Evolutionary conservation across 2,329 filamentous ascomycete genomes (phyloP), one percentile per base, ranked within the genome.

Genomic region (Lomentospora prolificans): DNA sequence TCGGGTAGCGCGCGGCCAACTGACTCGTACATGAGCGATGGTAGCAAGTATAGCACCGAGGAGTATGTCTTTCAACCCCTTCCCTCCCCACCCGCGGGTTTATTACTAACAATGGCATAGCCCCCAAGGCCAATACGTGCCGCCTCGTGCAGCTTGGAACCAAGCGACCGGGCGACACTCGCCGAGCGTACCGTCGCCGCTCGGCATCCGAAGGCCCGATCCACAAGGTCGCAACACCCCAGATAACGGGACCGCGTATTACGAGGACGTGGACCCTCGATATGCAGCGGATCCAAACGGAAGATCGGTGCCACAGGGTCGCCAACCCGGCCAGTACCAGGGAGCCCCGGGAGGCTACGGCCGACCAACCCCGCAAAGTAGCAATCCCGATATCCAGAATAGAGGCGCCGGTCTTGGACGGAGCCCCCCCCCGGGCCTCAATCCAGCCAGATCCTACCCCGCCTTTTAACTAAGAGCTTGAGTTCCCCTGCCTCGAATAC

Each of bases 211-310:
- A 53, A 67, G 66, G 48, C 67, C 51, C 8, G n/a, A 41, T 22
- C 27, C 65, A 41, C 69, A 70, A 30, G 67, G 70, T 14, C 63
- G 69, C 14, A 63, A 64, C 41, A 66, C 64, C 53, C 62, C 61
- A 6, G 66, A 62, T 19, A 59, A 62, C 58, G 67, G 60, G 51
- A 72, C 64, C 62, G 72, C 79, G 59, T 97, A 97, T 71, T 95
- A 95, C 66, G 94, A 97, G 75, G 92, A 97, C 67, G 83, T 96
- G 10, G 90, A 96, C 61, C 90, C 92, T 48, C 87, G 85, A 57
- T 97, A 96, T 65, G 87, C 84, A 31, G 33, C 28, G 3, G 54
- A 56, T 10, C 36, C 33, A 3, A 46, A 17, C n/a, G 25, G 78
- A 59, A 53, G 68, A 70, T 44, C 64, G 64, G 58, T 60, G 53